These are phyloP conservation scores for Rhodofomes roseus DNA, from an alignment of 1,284 basidiomycete species.

Conservation along the genomic window DNA sequence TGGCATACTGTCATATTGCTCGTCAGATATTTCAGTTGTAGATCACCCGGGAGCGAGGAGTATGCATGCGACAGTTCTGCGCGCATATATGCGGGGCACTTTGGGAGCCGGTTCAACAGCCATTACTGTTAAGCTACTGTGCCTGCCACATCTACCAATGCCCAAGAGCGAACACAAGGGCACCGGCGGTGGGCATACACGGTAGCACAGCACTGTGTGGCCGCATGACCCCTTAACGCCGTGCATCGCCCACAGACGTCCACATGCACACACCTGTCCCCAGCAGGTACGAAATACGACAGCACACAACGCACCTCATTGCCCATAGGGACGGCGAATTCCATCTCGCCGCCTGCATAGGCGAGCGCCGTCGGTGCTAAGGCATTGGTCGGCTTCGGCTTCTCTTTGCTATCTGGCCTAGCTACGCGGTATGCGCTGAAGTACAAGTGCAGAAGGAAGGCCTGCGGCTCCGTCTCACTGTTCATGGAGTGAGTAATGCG, in stretches of 20 bases:
- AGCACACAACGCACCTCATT: slow-evolving; percentile 42
- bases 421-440: slow-evolving; percentile 58
- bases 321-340: slow-evolving; percentile 70
- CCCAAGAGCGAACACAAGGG: neutral
- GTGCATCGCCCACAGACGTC: neutral
- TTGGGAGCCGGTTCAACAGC: too few species aligned
- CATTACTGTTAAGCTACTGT: too few species aligned
- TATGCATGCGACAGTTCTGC: neutral
- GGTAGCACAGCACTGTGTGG: neutral
- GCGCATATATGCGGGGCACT: neutral
- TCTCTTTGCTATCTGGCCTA: slow-evolving; percentile 49
- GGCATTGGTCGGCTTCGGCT: slow-evolving; percentile 58
- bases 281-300: neutral
- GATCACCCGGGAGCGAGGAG: neutral
- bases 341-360: slow-evolving; percentile 64
- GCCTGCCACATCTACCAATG: neutral
- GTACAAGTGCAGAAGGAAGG: slow-evolving; percentile 69
- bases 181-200: neutral
- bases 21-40: neutral
- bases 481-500: neutral
- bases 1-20: slow-evolving; percentile 51
- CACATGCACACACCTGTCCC: neutral
- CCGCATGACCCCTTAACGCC: too few species aligned
- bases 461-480: slow-evolving; percentile 66
- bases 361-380: slow-evolving; percentile 69